These are phyloP conservation scores for Maudiozyma bulderi DNA, from an alignment of 805 yeast species.

Conservation along the genomic window DNA sequence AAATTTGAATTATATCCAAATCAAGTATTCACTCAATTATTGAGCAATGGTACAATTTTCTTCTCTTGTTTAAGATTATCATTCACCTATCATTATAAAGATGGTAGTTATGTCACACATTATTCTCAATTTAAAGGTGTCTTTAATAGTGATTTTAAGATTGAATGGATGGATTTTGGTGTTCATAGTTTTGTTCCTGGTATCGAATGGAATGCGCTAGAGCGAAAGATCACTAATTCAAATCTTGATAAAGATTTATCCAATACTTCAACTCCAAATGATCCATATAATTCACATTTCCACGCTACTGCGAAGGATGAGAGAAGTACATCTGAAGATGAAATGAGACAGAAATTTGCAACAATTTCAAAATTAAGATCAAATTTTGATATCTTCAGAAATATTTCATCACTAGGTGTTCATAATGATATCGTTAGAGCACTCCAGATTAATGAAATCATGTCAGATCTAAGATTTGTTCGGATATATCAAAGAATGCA, in stretches of 20 bases:
- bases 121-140: constrained; percentile 53
- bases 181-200: constrained; percentile 39
- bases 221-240: constrained; percentile 31
- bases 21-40: constrained; percentile 40
- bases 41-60: constrained; percentile 44
- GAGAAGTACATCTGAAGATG: not conserved
- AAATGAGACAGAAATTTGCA: constrained; percentile 7
- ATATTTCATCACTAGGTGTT: constrained; percentile 50
- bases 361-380: constrained; percentile 28
- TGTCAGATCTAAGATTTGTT: constrained; percentile 60
- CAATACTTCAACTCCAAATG: constrained; percentile 4
- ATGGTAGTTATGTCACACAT: constrained; percentile 60
- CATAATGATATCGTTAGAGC: constrained; percentile 58
- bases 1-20: constrained; percentile 44
- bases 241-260: constrained; percentile 12
- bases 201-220: constrained; percentile 38
- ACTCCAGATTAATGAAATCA: constrained; percentile 67
- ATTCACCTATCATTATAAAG: constrained; percentile 45
- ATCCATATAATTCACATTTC: constrained; percentile 3
- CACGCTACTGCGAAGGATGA: not conserved
- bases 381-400: constrained; percentile 37
- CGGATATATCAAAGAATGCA: constrained; percentile 45
- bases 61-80: constrained; percentile 45
- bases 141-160: constrained; percentile 50
- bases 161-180: constrained; percentile 65